A percentile compares a stretch with the other conserved stretches of the same genome.
Conservation (phyloP, 2,329 filamentous ascomycete genomes). For the Trichoderma afroharzianum region DNA sequence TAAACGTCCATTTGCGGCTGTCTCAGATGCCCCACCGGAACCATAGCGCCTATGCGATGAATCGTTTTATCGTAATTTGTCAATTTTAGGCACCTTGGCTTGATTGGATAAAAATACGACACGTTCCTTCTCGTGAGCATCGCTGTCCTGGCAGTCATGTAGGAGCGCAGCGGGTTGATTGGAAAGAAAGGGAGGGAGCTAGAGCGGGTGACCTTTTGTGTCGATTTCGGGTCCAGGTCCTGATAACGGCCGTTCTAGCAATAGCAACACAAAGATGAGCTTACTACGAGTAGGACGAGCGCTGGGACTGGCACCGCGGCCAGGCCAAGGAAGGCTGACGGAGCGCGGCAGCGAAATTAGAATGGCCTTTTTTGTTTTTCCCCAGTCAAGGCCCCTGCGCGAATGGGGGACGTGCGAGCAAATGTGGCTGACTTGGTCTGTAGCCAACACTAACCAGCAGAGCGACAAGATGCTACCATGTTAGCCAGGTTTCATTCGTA, state of each 20-base stretch:
- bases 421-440: conserved; percentile 3
- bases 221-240: background rate
- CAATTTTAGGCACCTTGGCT: background rate
- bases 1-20: conserved; percentile 2
- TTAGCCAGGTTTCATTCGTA: conserved; percentile 3
- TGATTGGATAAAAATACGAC: conserved; percentile 18
- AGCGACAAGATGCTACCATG: background rate
- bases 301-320: background rate
- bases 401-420: background rate
- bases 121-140: background rate
- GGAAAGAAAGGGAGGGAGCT: background rate
- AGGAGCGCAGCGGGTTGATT: background rate
- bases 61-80: conserved; percentile 15
- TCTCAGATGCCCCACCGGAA: conserved; percentile 13
- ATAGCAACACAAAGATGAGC: background rate
- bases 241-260: background rate
- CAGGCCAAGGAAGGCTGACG: background rate
- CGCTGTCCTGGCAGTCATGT: background rate
- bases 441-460: background rate
- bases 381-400: background rate
- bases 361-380: background rate
- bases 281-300: too few relatives aligned
- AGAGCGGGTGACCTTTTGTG: background rate
- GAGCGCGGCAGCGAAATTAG: background rate
- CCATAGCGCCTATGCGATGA: conserved; percentile 9